These are phyloP conservation scores for Cladosporium oxysporum DNA, from an alignment of 2,329 filamentous ascomycete genomes.

Conservation along the genomic window DNA sequence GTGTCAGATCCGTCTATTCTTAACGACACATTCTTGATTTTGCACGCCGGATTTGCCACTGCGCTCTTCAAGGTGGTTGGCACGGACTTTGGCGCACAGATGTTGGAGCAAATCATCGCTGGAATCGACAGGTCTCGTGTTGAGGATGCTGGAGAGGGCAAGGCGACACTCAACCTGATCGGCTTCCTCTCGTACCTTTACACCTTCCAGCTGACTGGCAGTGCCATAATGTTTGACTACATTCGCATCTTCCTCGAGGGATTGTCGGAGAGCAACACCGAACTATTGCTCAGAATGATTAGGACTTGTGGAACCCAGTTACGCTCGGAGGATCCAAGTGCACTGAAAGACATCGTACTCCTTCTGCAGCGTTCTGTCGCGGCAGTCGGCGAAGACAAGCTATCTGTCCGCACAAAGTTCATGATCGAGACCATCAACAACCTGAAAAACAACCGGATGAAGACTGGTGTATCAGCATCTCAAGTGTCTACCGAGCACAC, in stretches of 20 bases:
- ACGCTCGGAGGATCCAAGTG: slow-evolving; percentile 81
- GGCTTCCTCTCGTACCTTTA: slow-evolving; percentile 85
- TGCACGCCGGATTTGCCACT: slow-evolving; percentile 86
- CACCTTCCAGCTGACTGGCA: slow-evolving; percentile 84
- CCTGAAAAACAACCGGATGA: slow-evolving; percentile 90
- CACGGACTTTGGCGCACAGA: slow-evolving; percentile 83
- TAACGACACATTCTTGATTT: slow-evolving; percentile 85
- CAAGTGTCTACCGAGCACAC: slow-evolving; percentile 78
- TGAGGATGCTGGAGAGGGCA: slow-evolving; percentile 46
- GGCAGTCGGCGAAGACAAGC: slow-evolving; percentile 65
- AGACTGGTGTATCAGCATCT: slow-evolving; percentile 70
- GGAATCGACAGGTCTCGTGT: slow-evolving; percentile 61
- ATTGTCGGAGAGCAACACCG: slow-evolving; percentile 83
- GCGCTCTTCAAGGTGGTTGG: slow-evolving; percentile 86
- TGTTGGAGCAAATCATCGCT: slow-evolving; percentile 76
- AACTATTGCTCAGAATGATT: slow-evolving; percentile 81
- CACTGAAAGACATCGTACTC: slow-evolving; percentile 84
- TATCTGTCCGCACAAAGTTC: slow-evolving; percentile 89
- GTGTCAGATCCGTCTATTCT: slow-evolving; percentile 76
- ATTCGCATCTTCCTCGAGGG: slow-evolving; percentile 73
- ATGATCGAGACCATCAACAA: slow-evolving; percentile 97
- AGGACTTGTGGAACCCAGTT: slow-evolving; percentile 78
- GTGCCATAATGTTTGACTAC: slow-evolving; percentile 86
- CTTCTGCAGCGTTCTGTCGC: slow-evolving; percentile 73
- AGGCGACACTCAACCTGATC: slow-evolving; percentile 74